Conservation (phyloP, 2,329 filamentous ascomycete genomes). For the Falciphora oryzae region DNA sequence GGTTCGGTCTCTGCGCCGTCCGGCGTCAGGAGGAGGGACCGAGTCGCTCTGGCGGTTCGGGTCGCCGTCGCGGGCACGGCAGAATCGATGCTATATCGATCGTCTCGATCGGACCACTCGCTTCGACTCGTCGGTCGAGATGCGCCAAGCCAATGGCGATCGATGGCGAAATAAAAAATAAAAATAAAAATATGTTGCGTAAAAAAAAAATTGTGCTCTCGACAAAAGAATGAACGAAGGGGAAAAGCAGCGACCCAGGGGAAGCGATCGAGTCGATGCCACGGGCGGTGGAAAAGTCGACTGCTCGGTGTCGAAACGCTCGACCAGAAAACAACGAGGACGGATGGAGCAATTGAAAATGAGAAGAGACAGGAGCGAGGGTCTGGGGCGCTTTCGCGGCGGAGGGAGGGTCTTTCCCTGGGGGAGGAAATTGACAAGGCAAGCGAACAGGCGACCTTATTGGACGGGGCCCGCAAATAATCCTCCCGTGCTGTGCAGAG, state of each 20-base stretch:
- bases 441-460: not conserved
- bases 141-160: not conserved
- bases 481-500: not conserved
- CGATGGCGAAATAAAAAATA: not conserved
- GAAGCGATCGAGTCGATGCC: not conserved
- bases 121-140: not conserved
- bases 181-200: not conserved
- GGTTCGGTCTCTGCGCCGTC: not conserved
- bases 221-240: not conserved
- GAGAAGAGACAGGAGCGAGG: not conserved
- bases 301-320: not conserved
- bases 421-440: not conserved
- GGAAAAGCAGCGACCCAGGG: not conserved
- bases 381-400: not conserved
- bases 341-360: not conserved
- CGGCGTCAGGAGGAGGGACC: not conserved
- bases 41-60: too few species aligned
- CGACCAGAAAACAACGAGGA: not conserved
- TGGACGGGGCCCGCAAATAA: not conserved
- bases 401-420: not conserved
- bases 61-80: not conserved
- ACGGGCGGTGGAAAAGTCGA: not conserved
- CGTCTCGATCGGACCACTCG: not conserved
- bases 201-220: not conserved
- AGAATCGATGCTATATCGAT: not conserved